Conservation (phyloP, 2,329 filamentous ascomycete species). For the Paracamarosporium sp. region DNA sequence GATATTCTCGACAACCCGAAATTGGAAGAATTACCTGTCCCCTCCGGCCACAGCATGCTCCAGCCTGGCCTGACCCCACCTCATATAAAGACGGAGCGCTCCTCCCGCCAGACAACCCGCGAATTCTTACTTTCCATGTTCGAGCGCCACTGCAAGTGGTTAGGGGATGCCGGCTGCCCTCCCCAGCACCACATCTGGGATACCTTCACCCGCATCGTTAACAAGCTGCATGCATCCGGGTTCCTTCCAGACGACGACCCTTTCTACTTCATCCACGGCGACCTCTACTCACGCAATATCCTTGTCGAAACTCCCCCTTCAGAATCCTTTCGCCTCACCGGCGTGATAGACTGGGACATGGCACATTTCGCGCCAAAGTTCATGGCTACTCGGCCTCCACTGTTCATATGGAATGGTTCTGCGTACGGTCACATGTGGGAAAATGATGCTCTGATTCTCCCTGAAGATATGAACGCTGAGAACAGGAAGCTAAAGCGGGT, state of each 20-base stretch:
- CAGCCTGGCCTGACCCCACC: neutral
- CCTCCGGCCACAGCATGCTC: neutral
- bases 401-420: constrained; percentile 23
- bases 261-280: constrained; percentile 15
- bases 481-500: neutral
- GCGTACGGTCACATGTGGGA: neutral
- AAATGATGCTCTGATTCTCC: neutral
- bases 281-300: constrained; percentile 28
- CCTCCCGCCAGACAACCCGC: neutral
- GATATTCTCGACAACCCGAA: neutral
- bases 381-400: constrained; percentile 17
- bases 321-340: constrained; percentile 18
- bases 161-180: neutral
- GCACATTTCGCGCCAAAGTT: constrained; percentile 30
- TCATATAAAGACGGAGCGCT: neutral
- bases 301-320: constrained; percentile 19
- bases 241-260: constrained; percentile 14
- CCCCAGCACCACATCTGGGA: constrained; percentile 4
- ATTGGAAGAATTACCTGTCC: neutral
- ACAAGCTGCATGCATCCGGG: constrained; percentile 13
- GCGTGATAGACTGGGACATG: constrained; percentile 30
- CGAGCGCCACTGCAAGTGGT: neutral
- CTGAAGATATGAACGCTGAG: neutral
- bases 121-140: constrained; percentile 4
- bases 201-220: constrained; percentile 11